Evolutionary conservation across 2,329 filamentous ascomycete genomes (phyloP), one percentile per base, ranked within the genome.

Genomic region (Apiospora phragmitis): DNA sequence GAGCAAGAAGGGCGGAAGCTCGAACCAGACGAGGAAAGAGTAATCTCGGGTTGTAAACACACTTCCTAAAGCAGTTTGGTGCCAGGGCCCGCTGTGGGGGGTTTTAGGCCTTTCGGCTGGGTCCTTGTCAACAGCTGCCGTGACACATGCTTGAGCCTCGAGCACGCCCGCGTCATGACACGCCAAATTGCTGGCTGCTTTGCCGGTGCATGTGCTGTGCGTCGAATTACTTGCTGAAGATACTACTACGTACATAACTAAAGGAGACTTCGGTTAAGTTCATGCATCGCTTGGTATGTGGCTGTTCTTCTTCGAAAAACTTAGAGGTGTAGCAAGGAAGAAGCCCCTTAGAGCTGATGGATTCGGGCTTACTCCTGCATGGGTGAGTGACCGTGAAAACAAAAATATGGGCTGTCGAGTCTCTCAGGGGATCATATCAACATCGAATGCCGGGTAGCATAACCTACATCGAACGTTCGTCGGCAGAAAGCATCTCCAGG

Each of bases 31-130:
- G 4, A 29, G 55, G 38, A n/a, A n/a, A 62, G 38, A 62, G 55
- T 14, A 62, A 62, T 62, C 55, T 62, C 29, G 32, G 55, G 18
- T 38, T 18, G 68, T 72, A 71, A 71, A 72, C 65, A 72, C 68
- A 72, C 70, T 72, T 29, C 71, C 66, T 51, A 67, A 72, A 67
- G 42, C 5, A 49, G 70, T 65, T 43, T 71, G 65, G 71, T 41
- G 62, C 35, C 24, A 6, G n/a, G 47, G 14, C 16, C 62, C 41
- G 24, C 26, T 43, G 16, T 45, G 69, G 68, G 69, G 69, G 69
- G 66, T 24, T 32, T n/a, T n/a, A 38, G 51, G 51, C 7, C 16
- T 35, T 21, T 59, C 18, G 35, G 29, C 51, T 62, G 18, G 55
- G 55, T 38, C 55, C 55, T 21, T 32, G 55, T 62, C 55, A 62